Conservation (phyloP, 257 asterid genomes). For the Nicotiana tomentosiformis region DNA sequence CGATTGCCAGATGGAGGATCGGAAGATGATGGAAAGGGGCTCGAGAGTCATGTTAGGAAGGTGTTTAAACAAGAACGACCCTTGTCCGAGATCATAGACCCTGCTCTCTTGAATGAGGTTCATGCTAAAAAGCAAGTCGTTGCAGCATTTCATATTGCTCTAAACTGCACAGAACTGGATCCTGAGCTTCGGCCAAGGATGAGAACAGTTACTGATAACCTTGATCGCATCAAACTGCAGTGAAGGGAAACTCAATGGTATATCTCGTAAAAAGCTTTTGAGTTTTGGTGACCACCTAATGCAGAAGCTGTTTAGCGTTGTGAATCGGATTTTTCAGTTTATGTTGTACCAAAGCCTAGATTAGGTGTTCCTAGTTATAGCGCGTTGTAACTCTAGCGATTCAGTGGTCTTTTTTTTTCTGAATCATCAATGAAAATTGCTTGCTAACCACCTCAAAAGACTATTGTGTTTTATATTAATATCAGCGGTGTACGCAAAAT, state of each 20-base stretch:
- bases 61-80: slow-evolving; percentile 74
- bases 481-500: too few relatives aligned
- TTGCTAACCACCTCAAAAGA: background rate
- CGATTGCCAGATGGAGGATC: slow-evolving; percentile 34
- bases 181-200: slow-evolving; percentile 89
- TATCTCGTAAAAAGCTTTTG: slow-evolving; percentile 7
- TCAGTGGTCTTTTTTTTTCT: background rate
- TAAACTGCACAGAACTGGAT: slow-evolving; percentile 73
- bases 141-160: slow-evolving; percentile 70
- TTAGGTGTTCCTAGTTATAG: background rate
- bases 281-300: slow-evolving; percentile 5
- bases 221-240: slow-evolving; percentile 50
- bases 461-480: background rate
- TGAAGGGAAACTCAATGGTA: slow-evolving; percentile 16
- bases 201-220: slow-evolving; percentile 70
- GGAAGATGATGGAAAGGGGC: slow-evolving; percentile 49
- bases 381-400: background rate
- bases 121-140: slow-evolving; percentile 87
- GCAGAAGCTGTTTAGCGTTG: background rate
- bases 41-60: slow-evolving; percentile 62
- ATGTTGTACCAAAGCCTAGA: background rate
- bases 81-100: slow-evolving; percentile 74
- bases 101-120: slow-evolving; percentile 66
- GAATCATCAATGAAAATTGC: background rate
- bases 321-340: background rate